phyloP scores from a whole-genome alignment of 2,329 filamentous ascomycete species.

The Botrytis byssoidea region DNA sequence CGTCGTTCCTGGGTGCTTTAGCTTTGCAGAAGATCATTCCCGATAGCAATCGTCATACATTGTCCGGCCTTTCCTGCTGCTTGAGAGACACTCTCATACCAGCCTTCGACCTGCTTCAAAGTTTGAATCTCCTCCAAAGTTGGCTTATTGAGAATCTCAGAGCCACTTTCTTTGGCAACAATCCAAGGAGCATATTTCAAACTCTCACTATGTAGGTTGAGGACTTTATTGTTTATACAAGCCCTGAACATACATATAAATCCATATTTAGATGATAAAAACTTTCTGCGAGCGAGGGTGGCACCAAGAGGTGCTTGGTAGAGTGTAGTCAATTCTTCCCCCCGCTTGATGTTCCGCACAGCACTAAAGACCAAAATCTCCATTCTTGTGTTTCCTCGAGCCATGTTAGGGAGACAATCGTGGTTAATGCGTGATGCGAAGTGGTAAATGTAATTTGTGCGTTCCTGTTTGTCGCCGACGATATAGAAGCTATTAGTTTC shows the following conservation, averaged over 20 bases:
- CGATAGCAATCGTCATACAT: not conserved
- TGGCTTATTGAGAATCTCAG: not conserved
- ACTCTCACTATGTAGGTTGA: fast-evolving
- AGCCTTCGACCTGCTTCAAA: not conserved
- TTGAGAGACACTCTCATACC: not conserved
- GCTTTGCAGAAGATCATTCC: not conserved
- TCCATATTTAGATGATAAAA: not conserved
- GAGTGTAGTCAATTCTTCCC: not conserved
- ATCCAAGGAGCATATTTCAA: not conserved
- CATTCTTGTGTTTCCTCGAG: not conserved
- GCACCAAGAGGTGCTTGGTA: not conserved
- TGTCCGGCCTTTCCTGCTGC: not conserved
- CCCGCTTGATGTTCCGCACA: not conserved
- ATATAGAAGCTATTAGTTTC: not conserved
- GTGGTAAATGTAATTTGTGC: not conserved
- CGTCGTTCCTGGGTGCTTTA: not conserved
- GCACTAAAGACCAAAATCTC: not conserved
- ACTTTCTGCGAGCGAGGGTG: not conserved
- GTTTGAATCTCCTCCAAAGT: not conserved
- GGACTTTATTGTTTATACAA: not conserved
- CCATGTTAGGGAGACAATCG: not conserved
- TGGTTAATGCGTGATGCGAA: not conserved
- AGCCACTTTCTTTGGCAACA: not conserved
- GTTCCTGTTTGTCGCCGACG: not conserved
- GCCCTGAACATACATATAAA: not conserved